Percentiles rank a stretch among this genome's conserved stretches.
phyloP scores from a whole-genome alignment of 2,329 filamentous ascomycete species.

The Cytospora paraplurivora region DNA sequence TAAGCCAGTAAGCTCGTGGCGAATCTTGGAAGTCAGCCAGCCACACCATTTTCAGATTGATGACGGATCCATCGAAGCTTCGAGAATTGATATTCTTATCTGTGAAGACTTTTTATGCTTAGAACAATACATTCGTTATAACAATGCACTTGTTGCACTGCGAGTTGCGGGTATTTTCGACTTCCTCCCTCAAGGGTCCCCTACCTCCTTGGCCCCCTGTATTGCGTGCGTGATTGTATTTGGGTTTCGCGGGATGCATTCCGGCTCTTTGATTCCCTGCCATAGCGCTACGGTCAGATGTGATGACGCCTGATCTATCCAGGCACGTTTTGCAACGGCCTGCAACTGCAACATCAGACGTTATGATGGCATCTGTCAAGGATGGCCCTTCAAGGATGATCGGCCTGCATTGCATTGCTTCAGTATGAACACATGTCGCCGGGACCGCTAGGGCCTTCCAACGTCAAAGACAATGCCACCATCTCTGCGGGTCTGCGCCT shows the following conservation, averaged over 20 bases:
- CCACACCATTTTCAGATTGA: conserved; percentile 29
- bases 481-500: conserved; percentile 16
- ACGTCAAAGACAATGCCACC: conserved; percentile 9
- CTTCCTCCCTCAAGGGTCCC: conserved; percentile 3
- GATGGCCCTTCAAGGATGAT: neutral
- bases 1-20: neutral
- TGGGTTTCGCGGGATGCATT: conserved; percentile 4
- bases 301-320: neutral
- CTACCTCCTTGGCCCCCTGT: conserved; percentile 1
- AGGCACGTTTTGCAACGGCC: conserved; percentile 1
- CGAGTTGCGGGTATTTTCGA: conserved; percentile 6
- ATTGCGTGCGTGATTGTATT: neutral
- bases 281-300: conserved; percentile 13
- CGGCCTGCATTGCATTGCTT: conserved; percentile 1
- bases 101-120: conserved; percentile 16
- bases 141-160: conserved; percentile 21
- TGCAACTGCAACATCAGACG: conserved; percentile 7
- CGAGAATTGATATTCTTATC: conserved; percentile 41
- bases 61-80: conserved; percentile 46
- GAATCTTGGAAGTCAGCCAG: conserved; percentile 7
- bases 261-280: conserved; percentile 16
- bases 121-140: conserved; percentile 29
- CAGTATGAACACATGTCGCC: neutral
- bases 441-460: neutral
- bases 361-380: neutral